phyloP scores from a whole-genome alignment of 2,329 filamentous ascomycete genomes.

The Alternaria panax region DNA sequence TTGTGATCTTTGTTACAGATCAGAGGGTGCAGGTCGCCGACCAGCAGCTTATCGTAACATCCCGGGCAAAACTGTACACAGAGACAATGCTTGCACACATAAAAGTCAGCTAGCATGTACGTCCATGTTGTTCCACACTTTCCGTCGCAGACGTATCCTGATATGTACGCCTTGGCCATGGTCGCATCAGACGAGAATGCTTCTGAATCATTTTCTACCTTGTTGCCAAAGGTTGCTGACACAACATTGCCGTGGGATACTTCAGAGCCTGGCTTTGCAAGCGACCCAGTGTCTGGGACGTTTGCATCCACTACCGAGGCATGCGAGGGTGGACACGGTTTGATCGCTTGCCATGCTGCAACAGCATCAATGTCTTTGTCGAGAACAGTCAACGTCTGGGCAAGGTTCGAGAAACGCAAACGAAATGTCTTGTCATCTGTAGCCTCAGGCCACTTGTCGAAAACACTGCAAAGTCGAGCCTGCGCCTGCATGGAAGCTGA shows the following conservation, averaged over 20 bases:
- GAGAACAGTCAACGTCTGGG: not conserved
- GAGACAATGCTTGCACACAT: not conserved
- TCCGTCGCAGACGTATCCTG: not conserved
- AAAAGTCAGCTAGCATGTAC: not conserved
- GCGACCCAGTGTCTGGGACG: not conserved
- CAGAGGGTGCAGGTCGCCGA: not conserved
- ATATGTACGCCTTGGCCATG: not conserved
- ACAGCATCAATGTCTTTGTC: not conserved
- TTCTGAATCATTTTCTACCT: not conserved
- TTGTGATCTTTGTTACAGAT: not conserved
- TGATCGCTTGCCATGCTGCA: slow-evolving; percentile 4
- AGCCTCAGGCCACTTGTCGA: slow-evolving; percentile 3
- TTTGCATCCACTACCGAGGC: not conserved
- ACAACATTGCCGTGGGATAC: not conserved
- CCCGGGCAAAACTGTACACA: not conserved
- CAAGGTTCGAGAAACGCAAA: not conserved
- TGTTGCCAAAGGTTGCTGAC: not conserved
- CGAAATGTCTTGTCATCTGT: not conserved
- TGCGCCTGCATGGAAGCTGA: not conserved
- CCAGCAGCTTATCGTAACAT: not conserved
- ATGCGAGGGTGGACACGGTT: not conserved
- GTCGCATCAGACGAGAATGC: not conserved
- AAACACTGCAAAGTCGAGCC: slow-evolving; percentile 2
- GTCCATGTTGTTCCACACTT: not conserved
- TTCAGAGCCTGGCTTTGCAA: not conserved